Percentiles rank a stretch among this genome's conserved stretches.
phyloP scores from a whole-genome alignment of 768 basidiomycete genomes.

The Tubosaeta sp. region DNA sequence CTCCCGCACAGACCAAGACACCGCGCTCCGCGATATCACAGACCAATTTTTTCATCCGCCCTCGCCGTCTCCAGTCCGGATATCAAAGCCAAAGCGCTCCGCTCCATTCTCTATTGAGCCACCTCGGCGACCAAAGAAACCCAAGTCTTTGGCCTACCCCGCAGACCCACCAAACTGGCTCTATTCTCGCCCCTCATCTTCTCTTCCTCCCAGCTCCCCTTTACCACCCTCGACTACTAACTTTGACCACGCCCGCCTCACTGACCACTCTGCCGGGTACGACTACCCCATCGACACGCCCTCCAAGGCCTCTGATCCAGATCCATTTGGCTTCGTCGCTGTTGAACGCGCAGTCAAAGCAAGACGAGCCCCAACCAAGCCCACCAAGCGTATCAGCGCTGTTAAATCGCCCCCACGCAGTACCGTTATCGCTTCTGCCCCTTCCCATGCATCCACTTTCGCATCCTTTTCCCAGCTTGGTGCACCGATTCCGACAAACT shows the following conservation, averaged over 20 bases:
- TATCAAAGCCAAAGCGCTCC: conserved; percentile 18
- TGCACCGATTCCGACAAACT: conserved; percentile 29
- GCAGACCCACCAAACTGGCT: conserved; percentile 31
- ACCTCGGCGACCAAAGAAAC: conserved; percentile 31
- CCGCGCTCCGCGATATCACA: conserved; percentile 29
- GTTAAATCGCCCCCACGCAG: conserved; percentile 20
- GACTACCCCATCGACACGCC: conserved; percentile 23
- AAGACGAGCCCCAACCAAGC: conserved; percentile 27
- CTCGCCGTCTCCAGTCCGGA: conserved; percentile 27
- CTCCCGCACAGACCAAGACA: conserved; percentile 16
- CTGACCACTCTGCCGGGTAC: conserved; percentile 7
- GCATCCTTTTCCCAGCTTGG: conserved; percentile 35
- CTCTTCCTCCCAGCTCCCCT: conserved; percentile 34
- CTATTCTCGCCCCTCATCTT: conserved; percentile 22
- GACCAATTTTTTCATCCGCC: conserved; percentile 34
- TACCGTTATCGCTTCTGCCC: conserved; percentile 11
- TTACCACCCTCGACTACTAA: conserved; percentile 23
- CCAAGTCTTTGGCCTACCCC: conserved; percentile 27
- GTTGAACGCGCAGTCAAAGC: conserved; percentile 48
- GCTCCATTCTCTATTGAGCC: conserved; percentile 18
- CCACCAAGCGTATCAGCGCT: conserved; percentile 7
- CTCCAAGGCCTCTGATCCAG: conserved; percentile 33
- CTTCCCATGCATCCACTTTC: conserved; percentile 12
- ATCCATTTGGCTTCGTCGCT: conserved; percentile 57
- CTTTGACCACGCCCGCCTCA: conserved; percentile 5